A percentile compares a stretch with the other conserved stretches of the same genome.
Evolutionary conservation across 768 basidiomycete species (phyloP).

Genomic region (Rubroboletus pulcherrimus): DNA sequence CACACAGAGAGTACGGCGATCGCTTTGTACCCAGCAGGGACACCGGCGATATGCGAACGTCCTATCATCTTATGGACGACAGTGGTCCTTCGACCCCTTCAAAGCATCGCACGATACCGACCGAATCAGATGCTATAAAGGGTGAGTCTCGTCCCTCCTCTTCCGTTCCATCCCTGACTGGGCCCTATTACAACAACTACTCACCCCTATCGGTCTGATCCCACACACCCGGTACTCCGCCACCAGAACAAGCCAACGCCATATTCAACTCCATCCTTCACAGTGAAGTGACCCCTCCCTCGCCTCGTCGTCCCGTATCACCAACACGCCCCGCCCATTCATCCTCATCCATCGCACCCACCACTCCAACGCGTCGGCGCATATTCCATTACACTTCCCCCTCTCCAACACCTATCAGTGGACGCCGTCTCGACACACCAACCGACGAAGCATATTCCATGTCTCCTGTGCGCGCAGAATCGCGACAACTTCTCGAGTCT

Average conservation of each 20-base stretch:
- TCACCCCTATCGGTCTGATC: slow-evolving; percentile 20
- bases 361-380: slow-evolving; percentile 50
- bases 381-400: slow-evolving; percentile 69
- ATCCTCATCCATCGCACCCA: slow-evolving; percentile 38
- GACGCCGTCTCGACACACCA: slow-evolving; percentile 70
- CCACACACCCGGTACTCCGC: slow-evolving; percentile 1
- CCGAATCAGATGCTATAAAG: slow-evolving; percentile 74
- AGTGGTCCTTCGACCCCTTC: slow-evolving; percentile 55
- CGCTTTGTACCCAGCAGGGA: slow-evolving; percentile 66
- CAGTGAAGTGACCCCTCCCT: slow-evolving; percentile 72
- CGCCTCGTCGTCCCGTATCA: slow-evolving; percentile 58
- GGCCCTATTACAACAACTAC: slow-evolving; percentile 3
- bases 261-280: slow-evolving; percentile 76
- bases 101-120: slow-evolving; percentile 60
- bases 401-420: slow-evolving; percentile 44
- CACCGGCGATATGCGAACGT: slow-evolving; percentile 55
- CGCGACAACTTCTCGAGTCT: slow-evolving; percentile 76
- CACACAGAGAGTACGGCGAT: slow-evolving; percentile 44
- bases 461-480: slow-evolving; percentile 83
- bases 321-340: slow-evolving; percentile 46
- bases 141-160: slow-evolving; percentile 38
- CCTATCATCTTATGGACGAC: slow-evolving; percentile 58
- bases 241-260: slow-evolving; percentile 76
- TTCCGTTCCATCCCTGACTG: background rate
- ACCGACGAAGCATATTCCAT: slow-evolving; percentile 87